Base-by-base conservation (phyloP, 495 filamentous ascomycete genomes). In the Haplographium delicatum region DNA sequence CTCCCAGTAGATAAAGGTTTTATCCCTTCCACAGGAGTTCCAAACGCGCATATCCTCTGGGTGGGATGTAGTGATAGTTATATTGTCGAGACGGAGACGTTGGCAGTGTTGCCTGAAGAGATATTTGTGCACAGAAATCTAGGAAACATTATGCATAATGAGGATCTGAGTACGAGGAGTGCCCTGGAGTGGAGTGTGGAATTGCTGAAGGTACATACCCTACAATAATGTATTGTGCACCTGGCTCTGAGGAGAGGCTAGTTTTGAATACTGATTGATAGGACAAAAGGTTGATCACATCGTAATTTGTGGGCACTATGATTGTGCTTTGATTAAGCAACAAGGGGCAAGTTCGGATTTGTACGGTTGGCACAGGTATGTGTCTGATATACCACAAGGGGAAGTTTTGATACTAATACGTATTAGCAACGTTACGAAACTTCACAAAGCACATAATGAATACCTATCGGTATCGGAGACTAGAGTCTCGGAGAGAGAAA, bases 261-360 rank as follows among this genome's bases (percentile, higher is more conserved):
- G 13, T 4, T 22, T n/a, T 11, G 41, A 38, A 27, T 18, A 11
- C 47, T 50, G 30, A 50, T 19, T 15, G 38, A 13, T 34, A 26
- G n/a, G 6, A 41, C 1, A 41, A 4, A 26, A 72, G 67, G 69
- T 70, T 11, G 60, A 65, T 6, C 68, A 74, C 38, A 67, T 74
- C 22, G 57, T 72, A 15, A 56, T 74, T 15, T 72, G 69, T 48
- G 71, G 68, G 3, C 71, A 74, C 39, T 72, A 72, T 25, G 67
- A 61, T 18, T 74, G 71, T 56, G 62, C 60, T 4, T 58, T 72
- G 30, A 62, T 74, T 9, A 65, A 59, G 4, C 28, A 46, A 16
- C 27, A 43, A 9, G 46, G 50, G 19, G 37, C 31, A 5, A 44
- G 20, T 20, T n/a, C n/a, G n/a, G 47, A 33, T 1, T 31, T 45